These are phyloP conservation scores for Candida fluviatilis DNA, from an alignment of 805 yeast genomes.

Conservation along the genomic window DNA sequence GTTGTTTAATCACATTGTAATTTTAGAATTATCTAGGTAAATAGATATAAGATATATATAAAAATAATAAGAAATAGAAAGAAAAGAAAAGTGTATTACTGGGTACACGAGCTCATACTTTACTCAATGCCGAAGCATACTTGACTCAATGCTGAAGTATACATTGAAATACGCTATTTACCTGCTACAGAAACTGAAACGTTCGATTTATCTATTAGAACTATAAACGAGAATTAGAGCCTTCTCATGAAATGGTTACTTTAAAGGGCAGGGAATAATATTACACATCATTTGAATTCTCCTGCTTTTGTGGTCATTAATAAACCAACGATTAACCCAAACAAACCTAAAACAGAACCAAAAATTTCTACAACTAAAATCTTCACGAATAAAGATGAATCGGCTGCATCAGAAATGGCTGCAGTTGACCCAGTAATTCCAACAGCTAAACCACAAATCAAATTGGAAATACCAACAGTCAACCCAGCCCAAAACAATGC, in stretches of 20 bases:
- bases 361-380: constrained; percentile 96
- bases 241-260: too few relatives aligned
- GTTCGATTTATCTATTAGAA: too few relatives aligned
- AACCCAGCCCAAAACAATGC: constrained; percentile 97
- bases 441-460: constrained; percentile 95
- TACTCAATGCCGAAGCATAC: too few relatives aligned
- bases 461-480: constrained; percentile 89
- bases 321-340: constrained; percentile 94
- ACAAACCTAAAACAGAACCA: constrained; percentile 92
- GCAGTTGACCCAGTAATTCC: constrained; percentile 99
- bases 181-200: too few relatives aligned
- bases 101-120: too few relatives aligned
- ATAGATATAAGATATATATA: constrained; percentile 1
- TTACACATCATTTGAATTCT: constrained; percentile 76
- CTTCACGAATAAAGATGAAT: constrained; percentile 89
- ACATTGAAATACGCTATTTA: too few relatives aligned
- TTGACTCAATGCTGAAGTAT: too few relatives aligned
- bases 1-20: not conserved
- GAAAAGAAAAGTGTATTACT: not conserved
- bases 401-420: constrained; percentile 96
- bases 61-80: not conserved
- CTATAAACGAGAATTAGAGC: too few relatives aligned
- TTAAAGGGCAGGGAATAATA: too few relatives aligned
- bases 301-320: constrained; percentile 95
- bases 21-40: constrained; percentile 1